Base-by-base conservation (phyloP, 2,329 filamentous ascomycete species). In the Lachnellula suecica region DNA sequence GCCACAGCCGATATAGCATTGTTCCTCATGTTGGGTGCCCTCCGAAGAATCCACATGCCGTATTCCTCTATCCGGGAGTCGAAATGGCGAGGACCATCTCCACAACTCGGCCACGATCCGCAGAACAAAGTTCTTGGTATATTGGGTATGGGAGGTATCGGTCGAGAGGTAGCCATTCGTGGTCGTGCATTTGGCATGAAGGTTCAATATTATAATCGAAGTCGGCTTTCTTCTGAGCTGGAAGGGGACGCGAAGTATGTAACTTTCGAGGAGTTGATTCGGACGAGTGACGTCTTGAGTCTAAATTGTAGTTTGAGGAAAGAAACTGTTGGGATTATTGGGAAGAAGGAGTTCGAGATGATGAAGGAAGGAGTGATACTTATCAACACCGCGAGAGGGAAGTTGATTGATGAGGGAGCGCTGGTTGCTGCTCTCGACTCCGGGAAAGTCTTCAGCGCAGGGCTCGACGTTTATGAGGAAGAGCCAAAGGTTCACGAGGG, bases 91-190 rank as follows among this genome's bases (percentile, higher is more conserved):
- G 63, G 63, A 4, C 15, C 52, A 9, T 38, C 85, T 83, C 2
- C 64, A 68, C 24, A 73, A 74, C 4, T 70, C 70, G n/a, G 77
- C 76, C 0, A 88, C 66, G 89, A 94, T 64, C 89, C 89, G 0
- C 76, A 88, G 64, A 85, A 85, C 29, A 93, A 92, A 68, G 72
- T 84, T 1, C 75, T 95, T 4, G 90, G 90, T 0, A 89, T 94
- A 52, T 70, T 94, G 25, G 90, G 89, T 4, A 92, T 94, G 88
- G 90, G 90, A 19, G 88, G 89, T 3, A 94, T 94, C 56, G 89
- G 90, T 0, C 75, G 84, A 24, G 89, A 90, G 64, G 72, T 93
- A 59, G 88, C 86, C 60, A 78, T 73, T 62, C 89, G 90, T 70
- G 87, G 84, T 2, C 76, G 81, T 47, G 86, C 78, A 1, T 91